A percentile compares a stretch with the other conserved stretches of the same genome.
Evolutionary conservation across 2,329 filamentous ascomycete species (phyloP).

Genomic region (Xylaria sp.): DNA sequence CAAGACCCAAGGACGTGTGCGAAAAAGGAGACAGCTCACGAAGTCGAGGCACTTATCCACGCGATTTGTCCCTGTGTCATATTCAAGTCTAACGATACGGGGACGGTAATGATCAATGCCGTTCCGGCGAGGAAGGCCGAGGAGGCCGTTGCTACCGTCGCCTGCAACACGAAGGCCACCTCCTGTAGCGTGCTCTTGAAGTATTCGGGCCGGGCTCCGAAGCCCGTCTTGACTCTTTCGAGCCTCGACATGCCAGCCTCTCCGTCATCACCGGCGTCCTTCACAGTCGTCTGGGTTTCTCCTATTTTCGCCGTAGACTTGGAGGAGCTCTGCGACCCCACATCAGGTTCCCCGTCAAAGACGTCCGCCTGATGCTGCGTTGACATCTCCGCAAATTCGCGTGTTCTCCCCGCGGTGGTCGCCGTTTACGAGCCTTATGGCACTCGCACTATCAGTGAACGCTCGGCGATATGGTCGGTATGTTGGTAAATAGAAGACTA

Average conservation of each 20-base stretch:
- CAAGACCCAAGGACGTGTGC: not conserved
- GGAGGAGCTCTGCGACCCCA: conserved; percentile 18
- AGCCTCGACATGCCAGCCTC: conserved; percentile 30
- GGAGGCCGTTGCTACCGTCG: conserved; percentile 70
- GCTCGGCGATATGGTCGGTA: not conserved
- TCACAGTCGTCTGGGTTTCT: not conserved
- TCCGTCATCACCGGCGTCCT: conserved; percentile 10
- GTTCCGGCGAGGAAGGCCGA: conserved; percentile 64
- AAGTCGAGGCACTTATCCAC: conserved; percentile 69
- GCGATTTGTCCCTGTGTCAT: conserved; percentile 71
- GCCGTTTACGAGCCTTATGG: conserved; percentile 12
- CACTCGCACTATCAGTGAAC: not conserved
- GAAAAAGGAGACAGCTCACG: conserved; percentile 45
- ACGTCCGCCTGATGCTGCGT: conserved; percentile 1
- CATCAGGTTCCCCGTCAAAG: not conserved
- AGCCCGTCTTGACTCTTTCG: conserved; percentile 33
- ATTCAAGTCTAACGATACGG: conserved; percentile 61
- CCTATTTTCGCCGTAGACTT: conserved; percentile 16
- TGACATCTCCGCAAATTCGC: conserved; percentile 24
- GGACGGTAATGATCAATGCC: conserved; percentile 66
- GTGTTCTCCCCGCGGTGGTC: conserved; percentile 10
- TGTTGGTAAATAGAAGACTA: not conserved
- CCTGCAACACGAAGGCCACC: conserved; percentile 67
- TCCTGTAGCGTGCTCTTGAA: conserved; percentile 69
- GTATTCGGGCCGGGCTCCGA: conserved; percentile 56